Base-by-base conservation (phyloP, 805 yeast species). In the Spathaspora passalidarum region DNA sequence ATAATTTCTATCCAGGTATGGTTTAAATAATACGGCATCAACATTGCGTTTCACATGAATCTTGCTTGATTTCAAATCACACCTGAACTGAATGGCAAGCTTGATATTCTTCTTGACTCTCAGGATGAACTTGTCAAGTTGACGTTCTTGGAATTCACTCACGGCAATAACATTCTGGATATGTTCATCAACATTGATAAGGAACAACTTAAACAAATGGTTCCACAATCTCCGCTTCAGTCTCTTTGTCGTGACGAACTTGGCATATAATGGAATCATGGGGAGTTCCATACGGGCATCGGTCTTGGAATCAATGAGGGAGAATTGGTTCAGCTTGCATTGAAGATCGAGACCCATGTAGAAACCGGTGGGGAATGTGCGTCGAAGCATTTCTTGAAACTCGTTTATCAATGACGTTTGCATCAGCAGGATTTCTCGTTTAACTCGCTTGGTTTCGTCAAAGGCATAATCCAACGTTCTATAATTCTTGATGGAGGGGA, bases 141-240 rank as follows among this genome's bases (percentile, higher is more conserved):
- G 60, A 23, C 50, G 48, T 29, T 67, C 59, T 52, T 63, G 61
- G 37, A 56, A 53, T 51, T 72, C 68, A 49, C 69, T 72, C 51
- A 69, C 57, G 17, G 68, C 49, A 40, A 59, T 56, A 40, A 72
- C 59, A 1, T 65, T 63, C 29, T 70, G 73, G 19, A 69, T 56
- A 48, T 65, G 72, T 32, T 68, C 72, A 20, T 60, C 67, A 46
- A 69, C 49, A 52, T 72, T 72, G 38, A 66, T 60, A 49, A 68
- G 47, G 42, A 70, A 61, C 22, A 71, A 47, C 49, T 69, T 69
- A 54, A 59, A 62, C 25, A 72, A 52, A 45, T 72, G 76, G 23
- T 57, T 60, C 43, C 52, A 52, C 26, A 71, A 53, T 44, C 48
- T 52, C 35, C 51, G 55, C 48, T 51, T 48, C 39, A 62, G 66